Evolutionary conservation across 495 filamentous ascomycete genomes (phyloP).

Genomic region (Aspergillus incahuasiensis): DNA sequence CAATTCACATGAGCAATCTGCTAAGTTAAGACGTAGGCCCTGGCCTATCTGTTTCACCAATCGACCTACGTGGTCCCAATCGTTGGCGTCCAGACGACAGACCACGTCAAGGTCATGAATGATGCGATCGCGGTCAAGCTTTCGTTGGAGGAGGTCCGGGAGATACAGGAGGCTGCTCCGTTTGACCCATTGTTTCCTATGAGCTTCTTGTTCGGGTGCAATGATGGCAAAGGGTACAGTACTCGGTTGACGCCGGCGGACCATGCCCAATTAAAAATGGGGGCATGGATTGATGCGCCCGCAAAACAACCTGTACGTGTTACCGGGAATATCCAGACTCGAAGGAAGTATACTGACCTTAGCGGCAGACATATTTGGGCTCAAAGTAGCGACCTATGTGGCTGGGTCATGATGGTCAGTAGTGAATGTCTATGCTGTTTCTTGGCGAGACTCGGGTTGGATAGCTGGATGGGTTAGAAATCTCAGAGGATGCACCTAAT

Average conservation of each 20-base stretch:
- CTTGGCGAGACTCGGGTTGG: not conserved
- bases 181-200: not conserved
- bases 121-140: not conserved
- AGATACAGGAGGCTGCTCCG: not conserved
- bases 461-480: not conserved
- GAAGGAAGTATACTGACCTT: not conserved
- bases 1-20: too few species aligned
- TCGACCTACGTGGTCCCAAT: slow-evolving; percentile 1
- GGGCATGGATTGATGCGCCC: not conserved
- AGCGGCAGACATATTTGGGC: not conserved
- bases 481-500: too few species aligned
- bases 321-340: not conserved
- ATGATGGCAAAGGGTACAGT: not conserved
- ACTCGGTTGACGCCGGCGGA: not conserved
- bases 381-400: not conserved
- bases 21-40: not conserved
- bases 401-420: not conserved
- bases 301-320: not conserved
- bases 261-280: not conserved
- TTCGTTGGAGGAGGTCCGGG: not conserved
- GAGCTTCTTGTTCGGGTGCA: not conserved
- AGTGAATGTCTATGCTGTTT: not conserved
- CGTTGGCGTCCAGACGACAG: slow-evolving; percentile 1
- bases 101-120: not conserved
- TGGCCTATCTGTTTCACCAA: not conserved